Conservation (phyloP, 2,329 filamentous ascomycete genomes). For the Colletotrichum musicola region DNA sequence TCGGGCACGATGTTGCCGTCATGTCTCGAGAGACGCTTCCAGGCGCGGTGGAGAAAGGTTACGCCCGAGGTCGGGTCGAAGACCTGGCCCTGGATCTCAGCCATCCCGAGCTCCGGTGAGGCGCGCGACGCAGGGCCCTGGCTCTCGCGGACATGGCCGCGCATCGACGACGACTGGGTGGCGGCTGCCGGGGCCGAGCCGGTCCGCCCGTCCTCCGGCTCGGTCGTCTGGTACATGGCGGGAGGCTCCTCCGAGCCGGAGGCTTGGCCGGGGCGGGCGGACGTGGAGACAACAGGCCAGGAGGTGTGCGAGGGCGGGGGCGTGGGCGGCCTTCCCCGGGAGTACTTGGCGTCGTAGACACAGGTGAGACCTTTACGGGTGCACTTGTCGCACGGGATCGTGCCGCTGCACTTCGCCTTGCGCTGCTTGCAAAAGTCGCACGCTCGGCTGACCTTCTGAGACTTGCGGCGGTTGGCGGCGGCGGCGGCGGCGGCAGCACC, state of each 20-base stretch:
- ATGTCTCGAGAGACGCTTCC: conserved; percentile 62
- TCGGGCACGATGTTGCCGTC: conserved; percentile 47
- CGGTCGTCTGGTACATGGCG: conserved; percentile 22
- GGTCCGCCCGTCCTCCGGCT: not conserved
- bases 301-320: conserved; percentile 45
- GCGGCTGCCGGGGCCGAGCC: not conserved
- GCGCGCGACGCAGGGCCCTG: conserved; percentile 41
- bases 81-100: conserved; percentile 64
- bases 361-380: conserved; percentile 44
- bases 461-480: conserved; percentile 40
- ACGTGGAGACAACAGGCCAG: conserved; percentile 11
- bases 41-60: conserved; percentile 67
- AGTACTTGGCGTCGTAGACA: conserved; percentile 49
- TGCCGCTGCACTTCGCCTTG: conserved; percentile 53
- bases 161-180: not conserved
- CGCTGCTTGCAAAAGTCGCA: conserved; percentile 55
- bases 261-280: not conserved
- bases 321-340: conserved; percentile 49
- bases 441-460: conserved; percentile 51
- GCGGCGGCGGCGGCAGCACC: not conserved
- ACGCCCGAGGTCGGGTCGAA: conserved; percentile 68
- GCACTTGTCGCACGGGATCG: conserved; percentile 50
- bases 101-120: conserved; percentile 47
- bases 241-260: conserved; percentile 25
- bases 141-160: conserved; percentile 24